Evolutionary conservation across 2,329 filamentous ascomycete species (phyloP), one percentile per base, ranked within the genome.

Genomic region (Aureobasidium lini): DNA sequence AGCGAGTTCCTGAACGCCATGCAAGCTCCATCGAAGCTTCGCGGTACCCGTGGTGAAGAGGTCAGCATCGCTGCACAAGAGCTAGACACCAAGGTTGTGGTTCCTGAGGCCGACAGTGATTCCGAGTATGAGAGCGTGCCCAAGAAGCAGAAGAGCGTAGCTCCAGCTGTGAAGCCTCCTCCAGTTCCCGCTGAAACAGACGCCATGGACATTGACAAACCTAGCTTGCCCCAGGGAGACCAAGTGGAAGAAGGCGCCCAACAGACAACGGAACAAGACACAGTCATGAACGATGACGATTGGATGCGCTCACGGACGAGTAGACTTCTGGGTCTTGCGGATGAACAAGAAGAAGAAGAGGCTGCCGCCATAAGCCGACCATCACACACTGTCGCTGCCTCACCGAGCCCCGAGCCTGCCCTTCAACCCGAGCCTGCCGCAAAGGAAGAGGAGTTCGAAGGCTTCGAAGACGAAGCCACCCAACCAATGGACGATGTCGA

Each of bases 241-340:
- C 46, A 60, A 54, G n/a, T 18, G 16, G 48, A 40, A 2, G 62
- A 59, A 8, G 42, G 42, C 10, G 68, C 69, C 50, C 67, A 53
- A 6, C n/a, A 37, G 13, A 57, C 60, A 3, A 13, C 13, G 15
- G 31, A 71, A 28, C 69, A 69, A 36, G 71, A 72, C 34, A 70
- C 75, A 47, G 76, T 77, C 53, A 79, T 85, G 3, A 86, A 87
- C 23, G 91, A 96, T 74, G 85, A 87, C 62, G 92, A 97, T 73
- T 99, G 94, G 94, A 79, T 96, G 66, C 85, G 93, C 60, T 93
- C 89, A 63, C 85, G 89, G 66, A 97, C 92, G 13, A 96, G 87
- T 74, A 84, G 93, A 67, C 77, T 95, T 50, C 79, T 96, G 53
- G 94, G 93, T 71, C 78, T 97, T 31, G 79, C 92, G 57, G 90